These are phyloP conservation scores for Ophiostoma montium DNA, from an alignment of 2,329 filamentous ascomycete genomes.

Conservation along the genomic window DNA sequence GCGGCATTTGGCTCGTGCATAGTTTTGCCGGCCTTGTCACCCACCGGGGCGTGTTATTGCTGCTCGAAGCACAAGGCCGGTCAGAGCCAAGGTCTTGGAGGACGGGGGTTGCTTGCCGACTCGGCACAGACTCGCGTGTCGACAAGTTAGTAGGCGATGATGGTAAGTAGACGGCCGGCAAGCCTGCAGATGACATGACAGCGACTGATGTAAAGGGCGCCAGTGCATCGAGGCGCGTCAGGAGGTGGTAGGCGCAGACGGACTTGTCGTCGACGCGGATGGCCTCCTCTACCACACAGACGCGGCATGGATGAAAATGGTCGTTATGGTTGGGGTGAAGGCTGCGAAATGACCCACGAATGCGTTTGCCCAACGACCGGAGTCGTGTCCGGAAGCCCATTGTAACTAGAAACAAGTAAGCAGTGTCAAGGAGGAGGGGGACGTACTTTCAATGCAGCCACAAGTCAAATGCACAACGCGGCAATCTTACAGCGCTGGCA, in stretches of 20 bases:
- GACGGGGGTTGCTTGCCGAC: background rate
- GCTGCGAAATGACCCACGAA: background rate
- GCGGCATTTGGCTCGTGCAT: background rate
- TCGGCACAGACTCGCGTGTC: background rate
- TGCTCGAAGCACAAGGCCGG: no score
- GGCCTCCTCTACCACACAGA: background rate
- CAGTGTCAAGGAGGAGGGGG: no score
- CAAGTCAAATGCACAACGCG: no score
- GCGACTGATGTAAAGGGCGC: no score
- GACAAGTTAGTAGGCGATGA: background rate
- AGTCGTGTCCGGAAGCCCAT: background rate
- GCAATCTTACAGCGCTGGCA: no score
- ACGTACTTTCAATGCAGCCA: no score
- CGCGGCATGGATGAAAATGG: background rate
- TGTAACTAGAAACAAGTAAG: background rate
- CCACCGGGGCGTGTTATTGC: background rate
- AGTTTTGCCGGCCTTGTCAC: no score
- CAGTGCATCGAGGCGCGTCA: background rate
- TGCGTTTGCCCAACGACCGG: background rate
- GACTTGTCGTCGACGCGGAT: background rate
- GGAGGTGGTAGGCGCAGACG: constrained; percentile 14
- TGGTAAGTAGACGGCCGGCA: background rate
- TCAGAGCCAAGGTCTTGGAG: no score
- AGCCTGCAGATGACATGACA: background rate
- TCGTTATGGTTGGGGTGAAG: no score